Evolutionary conservation across 345 rosid species (phyloP), one percentile per base, ranked within the genome.

Genomic region (Boechera retrofracta): DNA sequence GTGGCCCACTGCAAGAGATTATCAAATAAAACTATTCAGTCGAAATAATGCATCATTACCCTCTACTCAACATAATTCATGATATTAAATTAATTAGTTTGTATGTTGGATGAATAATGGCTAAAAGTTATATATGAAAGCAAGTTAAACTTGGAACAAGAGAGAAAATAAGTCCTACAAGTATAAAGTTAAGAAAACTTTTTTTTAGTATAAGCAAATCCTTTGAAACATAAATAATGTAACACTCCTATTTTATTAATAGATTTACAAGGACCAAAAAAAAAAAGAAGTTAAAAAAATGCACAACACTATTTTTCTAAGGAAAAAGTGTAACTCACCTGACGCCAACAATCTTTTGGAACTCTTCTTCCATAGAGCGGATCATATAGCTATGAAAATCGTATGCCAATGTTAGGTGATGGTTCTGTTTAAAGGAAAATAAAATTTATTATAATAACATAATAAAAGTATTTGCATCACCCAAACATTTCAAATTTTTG

Each of bases 331-430:
- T 36, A 66, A 28, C 82, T 71, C 83, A 88, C 98, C 98, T 91
- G 60, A 93, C 88, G 73, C 95, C 95, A 68, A 93, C 98, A 56
- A 91, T 93, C 82, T 78, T 85, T 59, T 87, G 93, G 79, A 93
- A 93, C 80, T 93, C 98, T 83, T 93, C 98, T 75, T 93, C 98
- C 98, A 91, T 91, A 28, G 98, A 88, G 26, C 98, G 95, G 72
- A 91, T 80, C 97, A 93, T 89, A 71, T 93, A 93, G 85, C 93
- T 83, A 73, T 91, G 98, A 77, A 93, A 91, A 83, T 93, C 95
- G 67, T 89, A 91, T 70, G 79, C 85, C 56, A 59, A 55, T 1
- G 79, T n/a, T 57, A 93, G 86, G 73, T 88, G 76, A 86, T 93
- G 98, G 77, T 91, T 93, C 98, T 91, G 89, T 79, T 68, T 77